Conservation (phyloP, 805 yeast genomes). For the Starmerella bacillaris region DNA sequence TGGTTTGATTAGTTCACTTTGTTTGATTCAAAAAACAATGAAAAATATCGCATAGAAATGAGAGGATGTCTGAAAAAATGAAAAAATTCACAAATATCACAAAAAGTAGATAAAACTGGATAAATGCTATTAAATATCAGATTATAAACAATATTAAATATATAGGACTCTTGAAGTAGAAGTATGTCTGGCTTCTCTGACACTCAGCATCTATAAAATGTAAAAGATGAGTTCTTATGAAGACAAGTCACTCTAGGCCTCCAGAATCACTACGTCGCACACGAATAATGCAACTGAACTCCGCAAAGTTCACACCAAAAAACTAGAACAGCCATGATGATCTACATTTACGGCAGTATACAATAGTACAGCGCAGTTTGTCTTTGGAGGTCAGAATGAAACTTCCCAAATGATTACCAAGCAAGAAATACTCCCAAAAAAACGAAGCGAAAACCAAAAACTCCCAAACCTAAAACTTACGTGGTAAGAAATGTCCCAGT, state of each 20-base stretch:
- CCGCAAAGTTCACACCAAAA: not conserved
- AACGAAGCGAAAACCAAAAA: not conserved
- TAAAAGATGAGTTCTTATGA: conserved; percentile 20
- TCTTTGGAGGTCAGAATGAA: conserved; percentile 13
- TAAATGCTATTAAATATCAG: not conserved
- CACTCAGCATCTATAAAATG: conserved; percentile 17
- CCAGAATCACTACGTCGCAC: conserved; percentile 20
- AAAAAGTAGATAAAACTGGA: not conserved
- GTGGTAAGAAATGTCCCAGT: not conserved
- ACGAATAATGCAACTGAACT: conserved; percentile 3
- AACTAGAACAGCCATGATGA: conserved; percentile 13
- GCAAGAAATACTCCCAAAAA: not conserved
- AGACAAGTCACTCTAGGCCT: conserved; percentile 18
- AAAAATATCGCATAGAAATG: not conserved
- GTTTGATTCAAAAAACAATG: no score
- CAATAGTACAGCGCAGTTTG: conserved; percentile 17
- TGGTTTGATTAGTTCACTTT: no score
- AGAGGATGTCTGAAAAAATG: not conserved
- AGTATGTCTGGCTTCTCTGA: conserved; percentile 22
- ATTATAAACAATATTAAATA: not conserved
- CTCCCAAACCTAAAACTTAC: not conserved
- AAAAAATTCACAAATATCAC: no score
- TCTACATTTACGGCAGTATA: not conserved
- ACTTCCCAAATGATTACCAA: not conserved
- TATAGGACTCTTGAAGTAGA: not conserved